Conservation (phyloP, 495 filamentous ascomycete genomes). For the Diplogelasinospora grovesii region DNA sequence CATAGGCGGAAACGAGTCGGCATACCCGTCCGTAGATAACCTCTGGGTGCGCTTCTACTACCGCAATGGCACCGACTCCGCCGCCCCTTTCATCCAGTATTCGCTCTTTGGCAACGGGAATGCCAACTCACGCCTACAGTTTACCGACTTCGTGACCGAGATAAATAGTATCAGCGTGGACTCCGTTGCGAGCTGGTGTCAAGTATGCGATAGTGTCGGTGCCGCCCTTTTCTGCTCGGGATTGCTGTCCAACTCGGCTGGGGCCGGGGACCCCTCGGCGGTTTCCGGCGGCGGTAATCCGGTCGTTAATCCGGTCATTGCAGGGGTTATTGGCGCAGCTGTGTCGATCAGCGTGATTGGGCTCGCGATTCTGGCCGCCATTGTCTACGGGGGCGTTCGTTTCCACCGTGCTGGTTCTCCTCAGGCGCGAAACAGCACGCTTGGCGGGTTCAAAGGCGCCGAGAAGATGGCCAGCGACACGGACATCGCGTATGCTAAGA, state of each 20-base stretch:
- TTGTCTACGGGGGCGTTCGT: slow-evolving; percentile 23
- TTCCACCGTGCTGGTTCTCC: slow-evolving; percentile 15
- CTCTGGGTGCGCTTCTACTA: slow-evolving; percentile 37
- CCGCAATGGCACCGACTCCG: slow-evolving; percentile 24
- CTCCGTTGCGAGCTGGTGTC: slow-evolving; percentile 25
- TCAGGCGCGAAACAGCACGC: slow-evolving; percentile 14
- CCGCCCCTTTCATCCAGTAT: slow-evolving; percentile 18
- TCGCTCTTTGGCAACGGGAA: slow-evolving; percentile 25
- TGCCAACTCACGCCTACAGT: slow-evolving; percentile 19
- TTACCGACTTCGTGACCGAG: slow-evolving; percentile 16
- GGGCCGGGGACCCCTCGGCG: background rate
- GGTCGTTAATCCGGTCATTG: slow-evolving; percentile 23
- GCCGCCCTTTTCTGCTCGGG: slow-evolving; percentile 23
- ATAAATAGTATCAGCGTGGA: slow-evolving; percentile 20
- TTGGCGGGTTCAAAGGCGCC: slow-evolving; percentile 32
- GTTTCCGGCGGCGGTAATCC: background rate
- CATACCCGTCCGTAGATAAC: slow-evolving; percentile 18
- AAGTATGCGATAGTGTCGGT: slow-evolving; percentile 18
- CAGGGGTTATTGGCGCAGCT: slow-evolving; percentile 33
- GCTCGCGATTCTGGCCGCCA: slow-evolving; percentile 15
- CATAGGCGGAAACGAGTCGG: slow-evolving; percentile 14
- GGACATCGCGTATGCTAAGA: slow-evolving; percentile 26
- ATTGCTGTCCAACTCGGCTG: background rate
- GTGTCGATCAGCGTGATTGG: slow-evolving; percentile 19
- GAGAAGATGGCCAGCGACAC: slow-evolving; percentile 33